Evolutionary conservation across 2,329 filamentous ascomycete genomes (phyloP).

Genomic region (Sclerotiophoma versabilis): DNA sequence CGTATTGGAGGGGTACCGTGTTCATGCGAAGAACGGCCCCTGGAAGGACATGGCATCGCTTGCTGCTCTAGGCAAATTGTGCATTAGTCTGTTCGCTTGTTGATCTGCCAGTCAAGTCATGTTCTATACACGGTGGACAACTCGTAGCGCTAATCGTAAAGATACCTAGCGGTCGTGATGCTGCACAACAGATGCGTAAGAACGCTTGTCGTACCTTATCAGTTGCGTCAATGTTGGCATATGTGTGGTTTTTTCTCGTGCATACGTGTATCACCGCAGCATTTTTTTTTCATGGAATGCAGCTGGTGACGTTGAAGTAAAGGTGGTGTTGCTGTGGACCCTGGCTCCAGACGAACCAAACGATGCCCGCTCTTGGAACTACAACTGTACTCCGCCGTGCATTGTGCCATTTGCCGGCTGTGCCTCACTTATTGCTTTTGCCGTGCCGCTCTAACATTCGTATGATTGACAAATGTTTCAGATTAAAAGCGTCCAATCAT

Average conservation of each 20-base stretch:
- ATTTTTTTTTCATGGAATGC: constrained; percentile 15
- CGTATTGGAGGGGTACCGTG: not conserved
- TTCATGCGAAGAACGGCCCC: not conserved
- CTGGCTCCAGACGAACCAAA: constrained; percentile 20
- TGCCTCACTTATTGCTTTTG: constrained; percentile 28
- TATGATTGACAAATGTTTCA: constrained; percentile 9
- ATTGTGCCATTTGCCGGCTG: constrained; percentile 10
- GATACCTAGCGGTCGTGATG: constrained; percentile 17
- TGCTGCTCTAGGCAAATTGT: constrained; percentile 11
- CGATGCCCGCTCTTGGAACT: constrained; percentile 15
- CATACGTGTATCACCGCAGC: constrained; percentile 6
- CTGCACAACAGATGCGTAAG: not conserved
- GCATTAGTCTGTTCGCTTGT: constrained; percentile 7
- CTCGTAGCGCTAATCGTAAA: constrained; percentile 33
- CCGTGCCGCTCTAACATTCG: constrained; percentile 26
- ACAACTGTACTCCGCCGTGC: constrained; percentile 29
- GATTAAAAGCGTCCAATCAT: not conserved
- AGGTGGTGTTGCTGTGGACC: constrained; percentile 12
- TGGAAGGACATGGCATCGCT: not conserved
- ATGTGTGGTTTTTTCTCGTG: constrained; percentile 42
- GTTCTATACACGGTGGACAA: not conserved
- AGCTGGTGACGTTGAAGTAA: constrained; percentile 20
- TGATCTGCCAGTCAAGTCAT: not conserved
- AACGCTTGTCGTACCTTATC: constrained; percentile 35
- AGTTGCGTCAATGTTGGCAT: constrained; percentile 22